Evolutionary conservation across 495 filamentous ascomycete genomes (phyloP), one percentile per base, ranked within the genome.

Genomic region (Hypoxylon intermedium): DNA sequence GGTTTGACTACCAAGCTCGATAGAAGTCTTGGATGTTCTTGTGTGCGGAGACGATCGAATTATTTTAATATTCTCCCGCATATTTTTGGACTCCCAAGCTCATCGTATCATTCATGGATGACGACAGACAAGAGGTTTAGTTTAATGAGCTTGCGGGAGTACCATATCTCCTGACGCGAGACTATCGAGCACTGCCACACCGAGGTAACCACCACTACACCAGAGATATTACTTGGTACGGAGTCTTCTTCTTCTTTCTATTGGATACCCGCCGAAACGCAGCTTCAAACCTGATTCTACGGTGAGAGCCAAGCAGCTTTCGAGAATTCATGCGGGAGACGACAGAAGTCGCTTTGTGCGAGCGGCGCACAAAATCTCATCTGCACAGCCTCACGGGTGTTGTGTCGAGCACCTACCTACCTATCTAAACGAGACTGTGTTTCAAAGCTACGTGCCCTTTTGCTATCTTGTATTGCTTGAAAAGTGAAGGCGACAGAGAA

Each of bases 121-220:
- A 51, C 45, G 40, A 51, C 38, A 33, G 45, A 61, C 58, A 62
- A 52, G 52, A 49, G 44, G 48, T 11, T 7, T 45, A 45, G 45
- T 50, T 45, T 49, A 55, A 55, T 61, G 58, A 56, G 38, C 37
- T 36, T 33, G 20, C 47, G 21, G 40, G 21, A 16, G 19, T 11
- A 38, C n/a, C 13, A 56, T 13, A 47, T 13, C 16, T 23, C 15
- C 53, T 52, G 47, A 40, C 40, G 45, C 40, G 48, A 26, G 36
- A 33, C 41, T 48, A 53, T 58, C 60, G 53, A 63, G 60, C 60
- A 63, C 60, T 63, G 60, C 60, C 60, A 58, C 60, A 37, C 60
- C 26, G 48, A 49, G 18, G 34, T 43, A 6, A 31, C 43, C 53
- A 43, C 6, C 31, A 2, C 5, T 37, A 13, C 2, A 4, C 13